A percentile compares a stretch with the other conserved stretches of the same genome.
Conservation (phyloP, 495 filamentous ascomycete species). For the Gamarada debralockiae region DNA sequence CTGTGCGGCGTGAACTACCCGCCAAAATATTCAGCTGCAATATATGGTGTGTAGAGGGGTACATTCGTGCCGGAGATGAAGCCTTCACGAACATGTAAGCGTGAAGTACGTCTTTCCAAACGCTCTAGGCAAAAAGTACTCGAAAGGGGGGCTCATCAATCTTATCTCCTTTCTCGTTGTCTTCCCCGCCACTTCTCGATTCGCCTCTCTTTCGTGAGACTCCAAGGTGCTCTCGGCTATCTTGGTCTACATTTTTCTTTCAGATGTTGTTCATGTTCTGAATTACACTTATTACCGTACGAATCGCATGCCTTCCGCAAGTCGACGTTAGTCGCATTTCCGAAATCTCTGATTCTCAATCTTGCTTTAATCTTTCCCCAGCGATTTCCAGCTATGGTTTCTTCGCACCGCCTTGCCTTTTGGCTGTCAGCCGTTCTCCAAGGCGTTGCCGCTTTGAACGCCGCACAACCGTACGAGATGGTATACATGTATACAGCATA, state of each 20-base stretch:
- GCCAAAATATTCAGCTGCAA: neutral
- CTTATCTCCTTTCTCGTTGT: neutral
- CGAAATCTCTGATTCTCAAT: neutral
- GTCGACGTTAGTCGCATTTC: neutral
- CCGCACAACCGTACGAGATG: neutral
- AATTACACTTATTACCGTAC: neutral
- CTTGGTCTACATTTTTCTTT: neutral
- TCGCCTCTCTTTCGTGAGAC: neutral
- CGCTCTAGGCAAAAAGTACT: neutral
- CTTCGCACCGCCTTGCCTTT: neutral
- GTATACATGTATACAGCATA: neutral
- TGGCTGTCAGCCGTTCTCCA: neutral
- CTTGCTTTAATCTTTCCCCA: neutral
- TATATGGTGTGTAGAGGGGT: neutral
- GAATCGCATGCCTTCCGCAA: neutral
- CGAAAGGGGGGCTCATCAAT: neutral
- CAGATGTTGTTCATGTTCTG: neutral
- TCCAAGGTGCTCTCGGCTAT: neutral
- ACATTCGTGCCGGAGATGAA: neutral
- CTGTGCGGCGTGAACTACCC: no score
- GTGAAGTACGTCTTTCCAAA: neutral
- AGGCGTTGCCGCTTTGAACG: neutral
- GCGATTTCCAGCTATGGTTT: neutral
- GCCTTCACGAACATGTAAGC: neutral
- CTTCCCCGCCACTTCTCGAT: neutral